Evolutionary conservation across 2,329 filamentous ascomycete species (phyloP), one percentile per base, ranked within the genome.

Genomic region (Colletotrichum siamense): DNA sequence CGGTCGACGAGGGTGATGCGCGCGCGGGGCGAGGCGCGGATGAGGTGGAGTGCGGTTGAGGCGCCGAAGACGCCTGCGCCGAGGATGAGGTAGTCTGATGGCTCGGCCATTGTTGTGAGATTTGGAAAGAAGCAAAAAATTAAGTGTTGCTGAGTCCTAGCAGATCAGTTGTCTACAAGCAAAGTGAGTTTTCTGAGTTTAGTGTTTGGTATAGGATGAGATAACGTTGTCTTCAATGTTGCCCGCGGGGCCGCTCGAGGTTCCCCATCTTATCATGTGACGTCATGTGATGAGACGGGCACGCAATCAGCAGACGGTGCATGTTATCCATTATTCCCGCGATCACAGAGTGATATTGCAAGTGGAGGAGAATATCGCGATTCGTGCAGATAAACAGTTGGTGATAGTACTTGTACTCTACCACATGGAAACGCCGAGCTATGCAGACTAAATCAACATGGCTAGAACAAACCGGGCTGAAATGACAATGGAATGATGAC

Each of bases 41-140:
- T 82, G 52, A 89, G 84, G 72, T 90, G 86, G 77, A 89, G 88
- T 3, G 89, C 89, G 1, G 88, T 89, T 28, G 85, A 87, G 32
- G 85, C 85, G 62, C 89, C 89, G 75, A 90, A 90, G 32, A 88
- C 87, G 49, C 89, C 89, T 6, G 85, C 87, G 32, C 89, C 89
- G 59, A 90, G 79, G 67, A 90, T 89, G 61, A 91, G 82, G 64
- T 77, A 80, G 8, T 28, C 9, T 4, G 26, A 12, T 2, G 44
- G 1, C 26, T 73, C 57, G 6, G 18, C 6, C 75, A 71, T 75
- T 24, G 7, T 69, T 22, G 22, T 18, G 22, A 16, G 12, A 2
- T 4, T 68, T 3, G 12, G 36, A 13, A 9, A 8, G 7, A 18
- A 28, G 8, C 2, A 13, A 12, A n/a, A 18, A 18, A 4, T 1